phyloP scores from a whole-genome alignment of 495 filamentous ascomycete genomes.

The Entonaema liquescens region DNA sequence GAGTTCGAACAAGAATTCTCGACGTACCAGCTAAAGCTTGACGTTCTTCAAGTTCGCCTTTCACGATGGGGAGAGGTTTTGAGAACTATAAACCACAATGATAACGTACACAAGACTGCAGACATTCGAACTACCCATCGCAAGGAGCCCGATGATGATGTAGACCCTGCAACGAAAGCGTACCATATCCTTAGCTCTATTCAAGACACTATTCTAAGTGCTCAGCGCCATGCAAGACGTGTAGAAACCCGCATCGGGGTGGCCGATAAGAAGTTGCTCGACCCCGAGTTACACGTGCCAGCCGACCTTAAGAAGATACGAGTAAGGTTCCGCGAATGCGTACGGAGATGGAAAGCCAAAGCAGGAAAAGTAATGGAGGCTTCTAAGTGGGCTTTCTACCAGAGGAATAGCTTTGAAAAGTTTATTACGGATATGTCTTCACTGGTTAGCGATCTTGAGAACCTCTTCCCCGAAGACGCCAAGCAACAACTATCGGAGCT shows the following conservation, averaged over 20 bases:
- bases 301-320: slow-evolving; percentile 10
- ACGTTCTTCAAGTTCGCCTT: slow-evolving; percentile 19
- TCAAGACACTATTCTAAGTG: neutral
- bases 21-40: slow-evolving; percentile 22
- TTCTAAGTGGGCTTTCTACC: slow-evolving; percentile 26
- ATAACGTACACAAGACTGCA: neutral
- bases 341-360: slow-evolving; percentile 7
- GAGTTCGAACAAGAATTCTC: slow-evolving; percentile 20
- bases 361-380: neutral
- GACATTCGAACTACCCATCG: neutral
- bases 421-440: slow-evolving; percentile 18
- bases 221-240: neutral
- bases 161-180: neutral
- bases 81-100: neutral
- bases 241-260: neutral
- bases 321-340: neutral
- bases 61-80: slow-evolving; percentile 22
- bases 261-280: neutral
- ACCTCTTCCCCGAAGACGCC: neutral
- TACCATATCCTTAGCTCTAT: neutral
- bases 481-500: slow-evolving; percentile 2
- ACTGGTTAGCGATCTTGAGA: slow-evolving; percentile 13
- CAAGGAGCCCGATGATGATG: neutral
- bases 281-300: slow-evolving; percentile 5
- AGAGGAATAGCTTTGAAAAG: slow-evolving; percentile 16